Evolutionary conservation across 208 protist genomes (phyloP).

Genomic region (Leishmania mexicana): DNA sequence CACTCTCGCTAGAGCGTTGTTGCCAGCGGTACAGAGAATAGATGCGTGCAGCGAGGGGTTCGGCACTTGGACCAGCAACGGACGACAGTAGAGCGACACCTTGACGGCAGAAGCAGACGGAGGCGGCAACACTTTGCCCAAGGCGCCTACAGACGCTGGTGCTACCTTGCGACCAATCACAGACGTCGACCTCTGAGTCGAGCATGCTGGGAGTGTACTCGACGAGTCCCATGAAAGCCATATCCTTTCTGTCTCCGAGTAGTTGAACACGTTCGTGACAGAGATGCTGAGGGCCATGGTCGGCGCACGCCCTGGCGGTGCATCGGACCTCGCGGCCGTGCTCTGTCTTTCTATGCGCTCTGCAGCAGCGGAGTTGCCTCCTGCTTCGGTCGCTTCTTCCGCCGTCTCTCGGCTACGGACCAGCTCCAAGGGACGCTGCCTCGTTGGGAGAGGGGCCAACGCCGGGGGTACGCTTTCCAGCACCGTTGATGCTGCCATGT

Average conservation of each 20-base stretch:
- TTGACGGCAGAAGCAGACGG: not conserved
- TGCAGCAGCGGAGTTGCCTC: no score
- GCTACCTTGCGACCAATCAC: no score
- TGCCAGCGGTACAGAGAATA: slow-evolving; percentile 2
- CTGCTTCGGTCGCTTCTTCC: not conserved
- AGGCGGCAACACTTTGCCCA: not conserved
- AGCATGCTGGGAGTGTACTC: not conserved
- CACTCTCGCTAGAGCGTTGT: not conserved
- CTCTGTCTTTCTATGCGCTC: not conserved
- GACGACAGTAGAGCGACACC: slow-evolving; percentile 27
- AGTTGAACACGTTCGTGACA: slow-evolving; percentile 22
- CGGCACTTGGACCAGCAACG: slow-evolving; percentile 22
- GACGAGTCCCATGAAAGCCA: not conserved
- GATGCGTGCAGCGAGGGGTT: slow-evolving; percentile 7
- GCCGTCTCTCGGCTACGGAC: not conserved
- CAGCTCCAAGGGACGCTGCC: not conserved
- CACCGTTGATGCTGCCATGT: not conserved
- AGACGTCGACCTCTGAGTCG: not conserved
- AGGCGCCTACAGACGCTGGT: not conserved
- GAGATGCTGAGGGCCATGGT: slow-evolving; percentile 6
- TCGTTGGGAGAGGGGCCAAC: not conserved
- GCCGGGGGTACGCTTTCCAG: not conserved
- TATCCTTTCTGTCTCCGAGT: not conserved
- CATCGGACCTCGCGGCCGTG: no score
- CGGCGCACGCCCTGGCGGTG: not conserved